A percentile compares a stretch with the other conserved stretches of the same genome.
These are phyloP conservation scores for Anisodus acutangulus DNA, from an alignment of 257 asterid species.

Conservation along the genomic window DNA sequence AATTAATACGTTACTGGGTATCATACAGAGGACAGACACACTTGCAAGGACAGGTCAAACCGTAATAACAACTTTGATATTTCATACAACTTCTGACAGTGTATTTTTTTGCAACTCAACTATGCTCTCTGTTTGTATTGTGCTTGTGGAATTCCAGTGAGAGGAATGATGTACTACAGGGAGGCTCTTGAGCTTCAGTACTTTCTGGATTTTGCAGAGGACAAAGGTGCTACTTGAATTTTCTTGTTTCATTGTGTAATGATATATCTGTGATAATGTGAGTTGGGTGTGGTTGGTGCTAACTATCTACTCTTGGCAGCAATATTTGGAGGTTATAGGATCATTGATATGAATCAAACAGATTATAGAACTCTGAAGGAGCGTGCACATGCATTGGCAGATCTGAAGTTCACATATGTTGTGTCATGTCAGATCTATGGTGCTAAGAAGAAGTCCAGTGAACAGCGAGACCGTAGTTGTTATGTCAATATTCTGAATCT, in stretches of 20 bases:
- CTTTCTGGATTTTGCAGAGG: constrained; percentile 89
- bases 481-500: constrained; percentile 87
- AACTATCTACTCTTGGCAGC: constrained; percentile 52
- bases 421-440: constrained; percentile 98
- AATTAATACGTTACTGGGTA: constrained; percentile 86
- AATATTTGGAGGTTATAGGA: constrained; percentile 83
- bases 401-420: constrained; percentile 93
- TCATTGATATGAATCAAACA: constrained; percentile 55
- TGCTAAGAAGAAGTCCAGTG: constrained; percentile 87
- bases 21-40: constrained; percentile 93
- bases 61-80: constrained; percentile 21
- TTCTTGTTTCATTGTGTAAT: constrained; percentile 13
- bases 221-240: constrained; percentile 55
- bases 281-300: constrained; percentile 24
- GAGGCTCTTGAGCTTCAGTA: constrained; percentile 93
- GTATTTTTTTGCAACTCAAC: constrained; percentile 15
- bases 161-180: constrained; percentile 99
- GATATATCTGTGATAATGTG: constrained; percentile 17
- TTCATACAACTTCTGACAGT: constrained; percentile 15
- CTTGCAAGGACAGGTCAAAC: constrained; percentile 91
- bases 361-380: constrained; percentile 65
- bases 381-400: constrained; percentile 87
- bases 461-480: constrained; percentile 69
- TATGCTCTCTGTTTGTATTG: not conserved
- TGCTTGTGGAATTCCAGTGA: constrained; percentile 54